These are phyloP conservation scores for Akanthomyces dipterigenus DNA, from an alignment of 2,329 filamentous ascomycete species.

Conservation along the genomic window DNA sequence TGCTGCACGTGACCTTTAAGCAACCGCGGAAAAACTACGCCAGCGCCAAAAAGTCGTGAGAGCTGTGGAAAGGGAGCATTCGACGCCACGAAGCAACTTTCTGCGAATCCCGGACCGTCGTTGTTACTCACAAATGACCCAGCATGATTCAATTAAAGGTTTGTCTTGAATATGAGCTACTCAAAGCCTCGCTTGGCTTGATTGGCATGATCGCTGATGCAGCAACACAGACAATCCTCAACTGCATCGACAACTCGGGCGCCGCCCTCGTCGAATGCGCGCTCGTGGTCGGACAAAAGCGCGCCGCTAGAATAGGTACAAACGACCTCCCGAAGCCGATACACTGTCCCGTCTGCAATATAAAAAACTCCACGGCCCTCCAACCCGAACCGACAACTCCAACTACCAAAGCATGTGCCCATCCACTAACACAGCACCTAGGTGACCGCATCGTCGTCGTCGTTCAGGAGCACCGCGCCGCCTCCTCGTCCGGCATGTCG, in stretches of 20 bases:
- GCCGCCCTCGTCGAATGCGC: constrained; percentile 95
- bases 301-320: constrained; percentile 80
- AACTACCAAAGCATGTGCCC: neutral
- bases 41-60: constrained; percentile 1
- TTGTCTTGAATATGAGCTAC: neutral
- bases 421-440: too few relatives aligned
- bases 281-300: constrained; percentile 85
- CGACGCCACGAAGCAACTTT: neutral
- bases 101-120: neutral
- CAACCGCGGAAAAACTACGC: neutral
- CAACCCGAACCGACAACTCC: too few relatives aligned
- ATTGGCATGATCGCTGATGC: neutral
- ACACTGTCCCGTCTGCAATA: neutral
- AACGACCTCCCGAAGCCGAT: neutral
- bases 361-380: too few relatives aligned
- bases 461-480: constrained; percentile 90
- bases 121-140: constrained; percentile 20
- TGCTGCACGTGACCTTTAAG: neutral
- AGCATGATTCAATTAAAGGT: constrained; percentile 93
- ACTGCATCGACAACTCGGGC: constrained; percentile 99
- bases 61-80: neutral
- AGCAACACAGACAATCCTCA: constrained; percentile 73
- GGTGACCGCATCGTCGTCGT: constrained; percentile 96
- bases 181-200: neutral
- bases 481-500: constrained; percentile 63